A percentile compares a stretch with the other conserved stretches of the same genome.
Conservation (phyloP, 2,329 filamentous ascomycete species). For the Hansfordia pulvinata region DNA sequence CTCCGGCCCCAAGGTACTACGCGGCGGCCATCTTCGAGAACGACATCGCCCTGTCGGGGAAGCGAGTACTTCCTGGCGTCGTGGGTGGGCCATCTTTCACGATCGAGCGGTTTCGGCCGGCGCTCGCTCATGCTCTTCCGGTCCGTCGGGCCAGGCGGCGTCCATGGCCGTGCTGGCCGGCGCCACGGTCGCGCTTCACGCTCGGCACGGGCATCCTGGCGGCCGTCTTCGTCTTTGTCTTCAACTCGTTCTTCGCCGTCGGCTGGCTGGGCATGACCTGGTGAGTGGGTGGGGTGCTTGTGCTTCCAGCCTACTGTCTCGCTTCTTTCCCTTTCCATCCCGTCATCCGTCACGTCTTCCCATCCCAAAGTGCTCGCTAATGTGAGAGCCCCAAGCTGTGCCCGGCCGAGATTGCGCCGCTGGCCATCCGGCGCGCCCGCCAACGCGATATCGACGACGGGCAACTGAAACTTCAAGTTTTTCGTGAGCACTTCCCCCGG, state of each 20-base stretch:
- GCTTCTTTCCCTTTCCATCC: no score
- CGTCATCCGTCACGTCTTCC: no score
- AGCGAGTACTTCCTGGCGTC: conserved; percentile 36
- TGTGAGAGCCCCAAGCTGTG: no score
- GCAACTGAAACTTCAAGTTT: conserved; percentile 52
- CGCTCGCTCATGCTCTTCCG: conserved; percentile 62
- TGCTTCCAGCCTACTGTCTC: no score
- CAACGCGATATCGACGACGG: conserved; percentile 34
- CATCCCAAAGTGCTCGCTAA: no score
- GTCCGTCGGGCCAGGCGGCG: conserved; percentile 43
- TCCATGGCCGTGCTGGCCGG: conserved; percentile 52
- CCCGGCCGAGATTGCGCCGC: conserved; percentile 40
- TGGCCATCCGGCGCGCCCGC: conserved; percentile 39
- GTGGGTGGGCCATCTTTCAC: conserved; percentile 45
- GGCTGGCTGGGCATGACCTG: conserved; percentile 42
- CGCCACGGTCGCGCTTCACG: conserved; percentile 17
- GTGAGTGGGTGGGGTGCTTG: no score
- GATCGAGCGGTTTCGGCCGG: conserved; percentile 54
- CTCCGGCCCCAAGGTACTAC: no score
- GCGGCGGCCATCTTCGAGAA: no score
- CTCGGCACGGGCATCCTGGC: conserved; percentile 13
- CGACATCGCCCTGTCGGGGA: no score
- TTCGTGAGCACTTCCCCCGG: no score
- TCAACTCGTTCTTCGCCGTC: conserved; percentile 37
- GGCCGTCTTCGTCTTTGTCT: conserved; percentile 31